Base-by-base conservation (phyloP, 2,329 filamentous ascomycete genomes). In the Aspergillus glaucus region DNA sequence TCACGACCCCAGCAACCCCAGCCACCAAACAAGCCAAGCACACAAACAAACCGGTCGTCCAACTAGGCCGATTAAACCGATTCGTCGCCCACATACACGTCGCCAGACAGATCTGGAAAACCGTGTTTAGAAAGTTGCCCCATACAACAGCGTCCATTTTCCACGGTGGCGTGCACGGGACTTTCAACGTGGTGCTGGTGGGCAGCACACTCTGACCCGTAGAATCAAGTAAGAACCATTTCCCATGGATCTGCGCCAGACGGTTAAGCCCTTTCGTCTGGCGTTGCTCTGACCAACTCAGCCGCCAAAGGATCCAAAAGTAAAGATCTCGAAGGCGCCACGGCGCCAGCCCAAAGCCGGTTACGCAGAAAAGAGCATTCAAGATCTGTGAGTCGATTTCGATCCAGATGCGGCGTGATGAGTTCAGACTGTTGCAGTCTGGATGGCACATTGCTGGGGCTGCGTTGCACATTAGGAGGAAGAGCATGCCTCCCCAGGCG, bases 401-500 rank as follows among this genome's bases (percentile, higher is more conserved):
- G 56, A 95, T 81, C 89, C 90, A 95, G 51, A 84, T 84, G 17
- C 86, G 77, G n/a, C 88, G 81, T 2, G 87, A 82, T 0, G 86
- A 89, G 60, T 88, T 74, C 63, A 88, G 84, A 56, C 87, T 76
- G 62, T 87, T 78, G 71, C 87, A 92, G 32, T 73, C 73, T 0
- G 79, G 84, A 57, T 76, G 72, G 67, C 71, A 73, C 71, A 74
- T 74, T 40, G 67, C 69, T 1, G 63, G 72, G 65, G 73, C 88
- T 21, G 77, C 88, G 60, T 89, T 88, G 73, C 84, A 86, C 22
- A 95, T 80, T 2, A 95, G 75, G 15, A 95, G 74, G 69, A 95
- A 94, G 30, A 95, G 77, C 89, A 95, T 95, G 50, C 86, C 88
- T 45, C 89, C 89, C 89, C 89, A 95, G 0, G 87, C 90, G 8